Base-by-base conservation (phyloP, 192 early-diverging fungal species). In the Podila verticillata region DNA sequence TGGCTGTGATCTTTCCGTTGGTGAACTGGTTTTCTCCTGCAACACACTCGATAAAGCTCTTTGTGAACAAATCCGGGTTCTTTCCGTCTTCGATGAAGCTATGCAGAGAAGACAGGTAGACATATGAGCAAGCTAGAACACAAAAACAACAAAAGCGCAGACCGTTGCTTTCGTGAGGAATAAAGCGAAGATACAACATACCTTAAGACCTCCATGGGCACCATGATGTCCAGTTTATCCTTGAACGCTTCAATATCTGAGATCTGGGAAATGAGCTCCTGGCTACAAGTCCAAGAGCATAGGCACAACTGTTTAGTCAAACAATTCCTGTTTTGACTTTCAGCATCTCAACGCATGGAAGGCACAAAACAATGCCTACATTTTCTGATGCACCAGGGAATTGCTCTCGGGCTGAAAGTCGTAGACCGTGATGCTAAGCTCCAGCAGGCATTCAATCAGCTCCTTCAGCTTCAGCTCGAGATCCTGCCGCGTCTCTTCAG, bases 21-120 rank as follows among this genome's bases (percentile, higher is more conserved):
- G 87, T 88, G 59, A 83, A 86, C 36, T 88, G 87, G 39, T 88
- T 88, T 56, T 88, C 87, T 48, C 81, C 85, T 26, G 83, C 87
- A 30, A 84, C 82, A 63, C 85, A 61, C 44, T 85, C 84, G 49
- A 86, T 72, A 70, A 88, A 88, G 34, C 72, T 81, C 66, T 86
- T 84, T 24, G 87, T 86, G 61, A 88, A 88, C 4, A 86, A 72
- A 65, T 88, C 87, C 19, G 87, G 87, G 61, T 86, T 88, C 59
- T 73, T 80, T 47, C 84, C 87, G 56, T 82, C 81, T 56, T 88
- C 84, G 30, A 88, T 84, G 48, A 74, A 86, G 20, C 87, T 88
- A 69, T 39, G 12, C 12, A 17, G 39, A 44, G 10, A 29, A 48
- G 48, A 54, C 7, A 13, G 22, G 58, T 15, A 57, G 44, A 57